Percentiles rank a stretch among this genome's conserved stretches.
Evolutionary conservation across 331 rosid species (phyloP).

Genomic region (Phaseolus coccineus): DNA sequence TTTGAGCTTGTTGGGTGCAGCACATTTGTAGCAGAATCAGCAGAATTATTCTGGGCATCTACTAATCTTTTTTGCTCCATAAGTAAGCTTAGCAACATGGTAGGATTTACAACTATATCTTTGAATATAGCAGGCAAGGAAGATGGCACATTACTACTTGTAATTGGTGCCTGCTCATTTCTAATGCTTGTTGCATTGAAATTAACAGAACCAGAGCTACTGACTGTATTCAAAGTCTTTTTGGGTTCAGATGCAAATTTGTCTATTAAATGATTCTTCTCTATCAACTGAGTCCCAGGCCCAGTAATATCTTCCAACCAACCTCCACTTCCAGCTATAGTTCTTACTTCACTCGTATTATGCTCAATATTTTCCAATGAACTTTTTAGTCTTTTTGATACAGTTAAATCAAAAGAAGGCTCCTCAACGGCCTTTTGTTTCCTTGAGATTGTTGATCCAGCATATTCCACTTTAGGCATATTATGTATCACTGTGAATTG

Average conservation of each 20-base stretch:
- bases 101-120: constrained; percentile 79
- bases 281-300: constrained; percentile 56
- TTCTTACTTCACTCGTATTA: constrained; percentile 52
- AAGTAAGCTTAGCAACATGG: constrained; percentile 69
- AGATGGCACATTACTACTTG: constrained; percentile 43
- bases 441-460: constrained; percentile 61
- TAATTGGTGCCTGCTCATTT: constrained; percentile 53
- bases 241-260: constrained; percentile 55
- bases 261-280: constrained; percentile 58
- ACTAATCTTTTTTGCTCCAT: constrained; percentile 63
- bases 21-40: constrained; percentile 53
- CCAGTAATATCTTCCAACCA: constrained; percentile 69
- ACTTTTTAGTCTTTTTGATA: constrained; percentile 68
- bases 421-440: constrained; percentile 76
- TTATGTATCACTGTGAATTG: constrained; percentile 50
- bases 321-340: constrained; percentile 65
- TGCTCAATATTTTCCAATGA: constrained; percentile 53
- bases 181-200: constrained; percentile 51
- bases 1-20: constrained; percentile 41
- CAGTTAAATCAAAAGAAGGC: constrained; percentile 61
- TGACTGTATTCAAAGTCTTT: constrained; percentile 42
- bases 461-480: constrained; percentile 62
- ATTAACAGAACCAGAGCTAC: constrained; percentile 45
- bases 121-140: constrained; percentile 73
- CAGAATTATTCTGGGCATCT: constrained; percentile 62